A percentile compares a stretch with the other conserved stretches of the same genome.
Conservation (phyloP, 1,284 basidiomycete species). For the Tilletia horrida region DNA sequence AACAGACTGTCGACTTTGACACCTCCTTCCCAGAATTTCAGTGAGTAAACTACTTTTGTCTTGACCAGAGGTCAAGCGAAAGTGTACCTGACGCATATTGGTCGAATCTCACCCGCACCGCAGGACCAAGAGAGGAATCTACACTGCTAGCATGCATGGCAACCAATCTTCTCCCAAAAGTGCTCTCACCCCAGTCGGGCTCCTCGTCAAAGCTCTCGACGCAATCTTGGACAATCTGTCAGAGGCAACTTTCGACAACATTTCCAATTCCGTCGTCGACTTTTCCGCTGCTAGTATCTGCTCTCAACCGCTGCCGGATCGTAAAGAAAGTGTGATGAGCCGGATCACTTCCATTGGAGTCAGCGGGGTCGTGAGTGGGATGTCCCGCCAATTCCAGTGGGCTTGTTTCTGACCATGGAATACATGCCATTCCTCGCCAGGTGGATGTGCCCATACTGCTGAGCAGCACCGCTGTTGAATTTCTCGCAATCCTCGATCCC, state of each 20-base stretch:
- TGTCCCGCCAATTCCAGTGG: too few relatives aligned
- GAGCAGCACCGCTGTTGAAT: neutral
- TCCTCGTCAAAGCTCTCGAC: slow-evolving; percentile 3
- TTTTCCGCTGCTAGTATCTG: too few relatives aligned
- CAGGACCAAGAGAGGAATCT: neutral
- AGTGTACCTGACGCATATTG: neutral
- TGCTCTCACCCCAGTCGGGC: neutral
- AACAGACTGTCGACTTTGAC: slow-evolving; percentile 1
- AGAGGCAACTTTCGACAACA: neutral
- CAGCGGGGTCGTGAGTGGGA: neutral
- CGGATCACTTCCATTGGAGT: neutral
- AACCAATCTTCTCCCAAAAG: neutral
- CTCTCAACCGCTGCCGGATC: too few relatives aligned
- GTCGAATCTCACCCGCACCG: neutral
- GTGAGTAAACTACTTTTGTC: neutral
- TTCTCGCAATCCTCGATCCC: neutral
- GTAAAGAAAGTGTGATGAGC: slow-evolving; percentile 1
- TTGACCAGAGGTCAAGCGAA: neutral
- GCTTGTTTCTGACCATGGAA: too few relatives aligned
- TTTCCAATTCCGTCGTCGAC: too few relatives aligned
- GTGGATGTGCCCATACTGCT: slow-evolving; percentile 10
- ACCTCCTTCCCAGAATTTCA: neutral
- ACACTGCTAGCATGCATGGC: neutral
- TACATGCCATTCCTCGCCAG: too few relatives aligned
- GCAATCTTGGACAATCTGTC: neutral